Evolutionary conservation across 164 flowering plant genomes (phyloP).

Genomic region (Annona cherimola): DNA sequence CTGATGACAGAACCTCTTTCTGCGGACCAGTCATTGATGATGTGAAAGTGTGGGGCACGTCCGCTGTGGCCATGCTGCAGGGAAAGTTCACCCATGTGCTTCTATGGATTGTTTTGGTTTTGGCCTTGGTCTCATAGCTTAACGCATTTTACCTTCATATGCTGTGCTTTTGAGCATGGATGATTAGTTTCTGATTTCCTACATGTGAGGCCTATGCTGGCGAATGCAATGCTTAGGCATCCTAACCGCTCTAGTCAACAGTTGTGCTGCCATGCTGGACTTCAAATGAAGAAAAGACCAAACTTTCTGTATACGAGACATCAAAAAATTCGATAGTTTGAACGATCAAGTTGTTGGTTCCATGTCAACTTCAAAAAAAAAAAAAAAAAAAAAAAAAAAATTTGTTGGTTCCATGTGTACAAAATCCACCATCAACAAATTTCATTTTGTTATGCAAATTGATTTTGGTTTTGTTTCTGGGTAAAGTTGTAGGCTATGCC

Average conservation of each 20-base stretch:
- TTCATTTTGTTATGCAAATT: neutral
- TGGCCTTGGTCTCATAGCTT: neutral
- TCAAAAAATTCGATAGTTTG: neutral
- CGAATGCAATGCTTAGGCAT: neutral
- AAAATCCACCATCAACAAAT: neutral
- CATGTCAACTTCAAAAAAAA: too few relatives aligned
- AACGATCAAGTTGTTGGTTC: neutral
- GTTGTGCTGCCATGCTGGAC: neutral
- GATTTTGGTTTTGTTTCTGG: neutral
- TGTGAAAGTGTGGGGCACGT: conserved; percentile 62
- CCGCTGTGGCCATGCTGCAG: conserved; percentile 30
- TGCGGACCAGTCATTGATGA: conserved; percentile 97
- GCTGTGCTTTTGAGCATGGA: neutral
- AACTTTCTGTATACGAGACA: neutral
- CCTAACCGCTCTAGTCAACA: neutral
- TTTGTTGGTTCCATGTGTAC: neutral
- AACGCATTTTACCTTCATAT: neutral
- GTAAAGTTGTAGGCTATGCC: neutral
- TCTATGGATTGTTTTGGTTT: neutral
- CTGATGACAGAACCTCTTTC: conserved; percentile 77
- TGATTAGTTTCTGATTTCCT: neutral
- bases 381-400: too few relatives aligned
- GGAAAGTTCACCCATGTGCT: conserved; percentile 19
- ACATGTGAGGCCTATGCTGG: neutral
- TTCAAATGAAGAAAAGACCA: neutral